Base-by-base conservation (phyloP, 1,139 yeast genomes). In the Blastobotrys aristatus region DNA sequence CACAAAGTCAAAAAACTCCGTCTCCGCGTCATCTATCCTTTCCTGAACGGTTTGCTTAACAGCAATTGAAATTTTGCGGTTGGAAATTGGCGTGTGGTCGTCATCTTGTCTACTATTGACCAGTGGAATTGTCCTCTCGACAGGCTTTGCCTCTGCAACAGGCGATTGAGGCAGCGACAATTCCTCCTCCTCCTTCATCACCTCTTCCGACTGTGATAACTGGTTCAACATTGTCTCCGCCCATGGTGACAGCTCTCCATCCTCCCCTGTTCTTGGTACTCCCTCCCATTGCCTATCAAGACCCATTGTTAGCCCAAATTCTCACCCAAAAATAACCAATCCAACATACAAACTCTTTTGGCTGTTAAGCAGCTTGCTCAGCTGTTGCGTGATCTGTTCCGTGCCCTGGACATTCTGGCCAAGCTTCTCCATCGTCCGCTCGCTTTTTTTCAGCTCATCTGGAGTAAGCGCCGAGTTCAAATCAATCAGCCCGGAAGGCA, bases 1-100 rank as follows among this genome's bases (percentile, higher is more conserved):
- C n/a, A 44, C 27, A 29, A 44, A 40, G 18, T 44, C 47, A 10
- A 40, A 39, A 40, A 44, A 44, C 16, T 44, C 44, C 5, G 39
- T 44, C 27, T 44, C 47, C 2, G 43, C 43, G 17, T 34, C 40
- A 22, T 44, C 47, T 5, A 30, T 35, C 16, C 29, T 39, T 29
- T 44, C 30, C 17, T 39, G 33, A 10, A 18, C 21, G 1, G 47
- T n/a, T 18, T 39, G 47, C 16, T 31, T 26, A 4, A 20, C 35
- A 11, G 24, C 46, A 2, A 18, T 27, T 7, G 46, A 42, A 5
- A 27, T 21, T 35, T 34, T 33, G 27, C 40, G 39, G 8, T 42
- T 11, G 8, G 46, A 34, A 11, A 42, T 42, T 5, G 46, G 46
- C 18, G 33, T 35, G 31, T 22, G 21, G 22, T 37, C 40, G 7